Conservation (phyloP, 345 rosid genomes). For the Aquilaria sinensis region DNA sequence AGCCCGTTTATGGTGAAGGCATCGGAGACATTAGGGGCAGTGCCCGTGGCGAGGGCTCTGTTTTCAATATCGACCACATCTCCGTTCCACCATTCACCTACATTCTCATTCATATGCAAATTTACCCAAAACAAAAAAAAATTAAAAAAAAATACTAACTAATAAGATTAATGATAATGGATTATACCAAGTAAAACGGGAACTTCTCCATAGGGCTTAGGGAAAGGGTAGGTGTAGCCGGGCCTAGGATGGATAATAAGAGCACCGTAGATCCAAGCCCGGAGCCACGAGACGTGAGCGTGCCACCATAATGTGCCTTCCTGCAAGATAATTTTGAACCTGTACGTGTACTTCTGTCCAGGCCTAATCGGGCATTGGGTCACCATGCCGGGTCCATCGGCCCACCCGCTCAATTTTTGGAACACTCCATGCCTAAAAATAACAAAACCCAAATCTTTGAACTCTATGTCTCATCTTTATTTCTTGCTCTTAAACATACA, state of each 20-base stretch:
- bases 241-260: conserved; percentile 62
- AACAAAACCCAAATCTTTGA: not conserved
- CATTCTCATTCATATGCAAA: not conserved
- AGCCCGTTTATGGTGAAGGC: conserved; percentile 85
- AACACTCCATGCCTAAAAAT: conserved; percentile 74
- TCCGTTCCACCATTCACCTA: conserved; percentile 96
- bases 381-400: conserved; percentile 75
- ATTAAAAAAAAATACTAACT: not conserved
- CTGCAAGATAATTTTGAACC: conserved; percentile 50
- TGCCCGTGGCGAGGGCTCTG: conserved; percentile 49
- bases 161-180: not conserved
- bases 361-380: conserved; percentile 85
- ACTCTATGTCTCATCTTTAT: too few relatives aligned
- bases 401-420: conserved; percentile 61
- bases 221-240: conserved; percentile 67
- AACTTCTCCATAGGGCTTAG: conserved; percentile 63
- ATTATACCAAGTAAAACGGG: conserved; percentile 63
- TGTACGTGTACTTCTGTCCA: conserved; percentile 54
- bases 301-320: conserved; percentile 99
- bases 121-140: not conserved
- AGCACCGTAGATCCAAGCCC: conserved; percentile 87
- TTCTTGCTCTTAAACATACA: too few relatives aligned
- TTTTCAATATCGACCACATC: conserved; percentile 55
- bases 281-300: conserved; percentile 62
- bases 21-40: conserved; percentile 51